phyloP scores from a whole-genome alignment of 306 rosid species.

The Quercus cerris region DNA sequence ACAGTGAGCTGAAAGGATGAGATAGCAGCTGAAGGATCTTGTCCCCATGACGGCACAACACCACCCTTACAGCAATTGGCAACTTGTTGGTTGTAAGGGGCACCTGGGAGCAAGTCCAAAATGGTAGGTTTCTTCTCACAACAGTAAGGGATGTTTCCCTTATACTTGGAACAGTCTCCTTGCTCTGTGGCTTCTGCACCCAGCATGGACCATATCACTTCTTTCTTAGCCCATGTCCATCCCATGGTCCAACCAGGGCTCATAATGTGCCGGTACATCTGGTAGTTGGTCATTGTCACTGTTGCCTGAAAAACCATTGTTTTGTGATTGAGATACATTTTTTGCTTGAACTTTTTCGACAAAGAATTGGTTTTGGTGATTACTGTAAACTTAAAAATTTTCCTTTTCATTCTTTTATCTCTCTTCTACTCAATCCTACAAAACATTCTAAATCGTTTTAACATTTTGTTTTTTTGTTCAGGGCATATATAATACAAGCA shows the following conservation, averaged over 20 bases:
- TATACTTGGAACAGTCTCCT: constrained; percentile 92
- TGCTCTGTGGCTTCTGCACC: constrained; percentile 92
- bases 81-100: constrained; percentile 89
- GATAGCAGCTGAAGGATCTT: constrained; percentile 76
- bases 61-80: constrained; percentile 92
- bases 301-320: constrained; percentile 40
- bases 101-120: constrained; percentile 90
- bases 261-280: constrained; percentile 87
- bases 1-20: constrained; percentile 83
- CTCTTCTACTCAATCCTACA: too few relatives aligned
- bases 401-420: too few relatives aligned
- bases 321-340: too few relatives aligned
- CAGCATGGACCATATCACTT: constrained; percentile 75
- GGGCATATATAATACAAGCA: too few relatives aligned
- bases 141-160: constrained; percentile 80
- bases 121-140: constrained; percentile 81
- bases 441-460: too few relatives aligned
- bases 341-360: too few relatives aligned
- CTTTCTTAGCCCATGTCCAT: constrained; percentile 92
- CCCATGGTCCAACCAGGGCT: constrained; percentile 89
- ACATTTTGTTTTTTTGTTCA: too few relatives aligned
- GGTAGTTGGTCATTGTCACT: constrained; percentile 78
- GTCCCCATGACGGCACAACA: constrained; percentile 88
- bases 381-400: too few relatives aligned
- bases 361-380: too few relatives aligned